phyloP scores from a whole-genome alignment of 73 alveolate genomes.

The Paramecium bursaria region DNA sequence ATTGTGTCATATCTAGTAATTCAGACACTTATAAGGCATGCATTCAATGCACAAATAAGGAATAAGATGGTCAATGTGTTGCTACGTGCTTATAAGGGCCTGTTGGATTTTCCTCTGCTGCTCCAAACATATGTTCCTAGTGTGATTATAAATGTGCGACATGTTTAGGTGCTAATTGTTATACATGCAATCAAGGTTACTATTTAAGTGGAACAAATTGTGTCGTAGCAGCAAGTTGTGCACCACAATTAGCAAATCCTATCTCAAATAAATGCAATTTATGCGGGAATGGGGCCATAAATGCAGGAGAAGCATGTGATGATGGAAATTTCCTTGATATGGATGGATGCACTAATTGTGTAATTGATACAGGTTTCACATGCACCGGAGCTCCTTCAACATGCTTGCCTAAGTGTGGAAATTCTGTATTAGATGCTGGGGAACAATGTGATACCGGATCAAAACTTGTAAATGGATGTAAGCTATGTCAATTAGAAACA shows the following conservation, averaged over 20 bases:
- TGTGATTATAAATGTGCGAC: slow-evolving; percentile 4
- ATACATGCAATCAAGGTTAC: slow-evolving; percentile 13
- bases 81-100: slow-evolving; percentile 9
- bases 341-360: slow-evolving; percentile 74
- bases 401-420: slow-evolving; percentile 72
- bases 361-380: slow-evolving; percentile 51
- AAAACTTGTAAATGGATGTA: slow-evolving; percentile 68
- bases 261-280: slow-evolving; percentile 2
- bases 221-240: slow-evolving; percentile 28
- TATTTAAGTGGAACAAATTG: slow-evolving; percentile 3
- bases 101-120: slow-evolving; percentile 17
- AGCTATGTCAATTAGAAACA: slow-evolving; percentile 67
- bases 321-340: slow-evolving; percentile 72
- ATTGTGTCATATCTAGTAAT: slow-evolving; percentile 10
- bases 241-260: slow-evolving; percentile 26
- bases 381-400: slow-evolving; percentile 52
- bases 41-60: not conserved
- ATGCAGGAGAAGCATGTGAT: slow-evolving; percentile 73
- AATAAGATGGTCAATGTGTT: slow-evolving; percentile 25
- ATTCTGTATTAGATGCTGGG: slow-evolving; percentile 63
- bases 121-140: not conserved
- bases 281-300: slow-evolving; percentile 69
- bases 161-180: slow-evolving; percentile 20
- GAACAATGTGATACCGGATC: slow-evolving; percentile 70
- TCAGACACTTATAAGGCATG: slow-evolving; percentile 2